Conservation (phyloP, 768 basidiomycete genomes). For the Tulasnella sp. region DNA sequence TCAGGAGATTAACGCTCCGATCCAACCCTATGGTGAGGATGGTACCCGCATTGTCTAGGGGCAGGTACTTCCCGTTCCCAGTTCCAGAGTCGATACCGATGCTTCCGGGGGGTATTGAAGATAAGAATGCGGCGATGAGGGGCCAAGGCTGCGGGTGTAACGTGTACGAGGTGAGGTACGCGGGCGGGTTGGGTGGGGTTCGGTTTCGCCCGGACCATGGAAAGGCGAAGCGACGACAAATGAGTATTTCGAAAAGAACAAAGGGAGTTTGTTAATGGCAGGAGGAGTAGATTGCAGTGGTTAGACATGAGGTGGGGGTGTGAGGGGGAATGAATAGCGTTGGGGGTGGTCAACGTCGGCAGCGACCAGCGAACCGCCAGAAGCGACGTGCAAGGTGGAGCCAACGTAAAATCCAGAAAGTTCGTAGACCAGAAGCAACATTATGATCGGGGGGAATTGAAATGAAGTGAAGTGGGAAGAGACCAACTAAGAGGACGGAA, state of each 20-base stretch:
- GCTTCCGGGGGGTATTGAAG: conserved; percentile 70
- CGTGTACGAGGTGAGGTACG: conserved; percentile 10
- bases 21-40: conserved; percentile 84
- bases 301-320: conserved; percentile 1
- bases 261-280: neutral
- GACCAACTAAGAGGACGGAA: neutral
- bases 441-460: neutral
- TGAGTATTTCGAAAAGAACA: neutral
- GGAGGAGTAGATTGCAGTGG: neutral
- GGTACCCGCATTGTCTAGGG: conserved; percentile 60
- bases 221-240: neutral
- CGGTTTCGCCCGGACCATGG: neutral
- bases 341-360: neutral
- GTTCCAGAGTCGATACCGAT: conserved; percentile 94
- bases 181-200: neutral
- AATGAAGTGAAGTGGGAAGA: neutral
- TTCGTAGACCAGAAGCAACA: conserved; percentile 10
- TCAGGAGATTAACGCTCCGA: conserved; percentile 75
- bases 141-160: conserved; percentile 75
- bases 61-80: conserved; percentile 97
- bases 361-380: neutral
- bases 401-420: neutral
- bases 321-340: neutral
- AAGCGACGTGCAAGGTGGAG: neutral
- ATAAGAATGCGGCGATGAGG: conserved; percentile 74